Conservation (phyloP, 2,329 filamentous ascomycete genomes). For the Scedosporium dehoogii region DNA sequence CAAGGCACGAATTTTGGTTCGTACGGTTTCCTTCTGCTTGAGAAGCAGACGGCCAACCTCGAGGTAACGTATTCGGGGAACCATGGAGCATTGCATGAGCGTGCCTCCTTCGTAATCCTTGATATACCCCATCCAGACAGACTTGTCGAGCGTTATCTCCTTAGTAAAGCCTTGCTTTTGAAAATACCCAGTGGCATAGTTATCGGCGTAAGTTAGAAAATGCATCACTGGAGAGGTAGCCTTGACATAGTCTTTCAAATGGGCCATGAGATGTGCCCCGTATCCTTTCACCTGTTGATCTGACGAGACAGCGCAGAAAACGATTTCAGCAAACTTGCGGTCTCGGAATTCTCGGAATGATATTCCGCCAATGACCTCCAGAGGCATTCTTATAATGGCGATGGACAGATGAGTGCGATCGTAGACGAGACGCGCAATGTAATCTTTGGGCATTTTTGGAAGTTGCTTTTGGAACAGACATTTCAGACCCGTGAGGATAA, state of each 20-base stretch:
- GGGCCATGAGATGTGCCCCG: constrained; percentile 94
- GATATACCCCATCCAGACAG: constrained; percentile 98
- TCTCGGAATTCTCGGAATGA: constrained; percentile 92
- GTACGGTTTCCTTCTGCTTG: constrained; percentile 93
- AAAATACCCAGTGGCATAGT: constrained; percentile 98
- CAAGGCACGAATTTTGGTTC: constrained; percentile 88
- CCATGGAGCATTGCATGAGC: constrained; percentile 98
- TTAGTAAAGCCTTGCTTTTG: constrained; percentile 99
- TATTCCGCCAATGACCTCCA: constrained; percentile 91
- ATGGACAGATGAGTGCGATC: constrained; percentile 94
- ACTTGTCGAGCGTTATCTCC: constrained; percentile 84
- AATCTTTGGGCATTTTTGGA: constrained; percentile 98
- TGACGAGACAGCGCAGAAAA: constrained; percentile 94
- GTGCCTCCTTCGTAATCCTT: constrained; percentile 99
- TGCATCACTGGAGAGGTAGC: constrained; percentile 96
- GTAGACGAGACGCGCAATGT: constrained; percentile 94
- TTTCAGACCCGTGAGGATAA: constrained; percentile 91
- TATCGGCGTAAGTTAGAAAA: constrained; percentile 96
- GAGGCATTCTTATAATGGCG: constrained; percentile 91
- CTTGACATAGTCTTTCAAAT: constrained; percentile 96
- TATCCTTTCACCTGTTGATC: constrained; percentile 99
- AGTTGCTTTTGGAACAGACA: constrained; percentile 98
- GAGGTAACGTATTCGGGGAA: constrained; percentile 87
- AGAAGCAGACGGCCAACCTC: constrained; percentile 88
- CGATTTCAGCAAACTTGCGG: constrained; percentile 91